Percentiles rank a stretch among this genome's conserved stretches.
These are phyloP conservation scores for Fusarium caatingaense DNA, from an alignment of 2,329 filamentous ascomycete genomes.

Conservation along the genomic window DNA sequence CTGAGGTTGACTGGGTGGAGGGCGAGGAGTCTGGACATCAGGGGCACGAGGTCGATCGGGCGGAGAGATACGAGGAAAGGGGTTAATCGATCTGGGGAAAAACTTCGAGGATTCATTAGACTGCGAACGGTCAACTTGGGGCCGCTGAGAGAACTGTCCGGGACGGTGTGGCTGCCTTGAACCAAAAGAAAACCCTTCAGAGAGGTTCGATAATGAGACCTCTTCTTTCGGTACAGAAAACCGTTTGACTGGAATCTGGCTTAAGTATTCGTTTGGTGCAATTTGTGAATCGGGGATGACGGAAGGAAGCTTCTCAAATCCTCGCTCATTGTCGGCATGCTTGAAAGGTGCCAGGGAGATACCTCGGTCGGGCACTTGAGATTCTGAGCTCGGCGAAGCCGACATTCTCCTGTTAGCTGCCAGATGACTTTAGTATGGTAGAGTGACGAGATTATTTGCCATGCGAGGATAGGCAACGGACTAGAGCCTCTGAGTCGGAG, in stretches of 20 bases:
- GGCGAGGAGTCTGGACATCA: neutral
- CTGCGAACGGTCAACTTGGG: slow-evolving; percentile 21
- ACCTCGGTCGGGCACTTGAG: neutral
- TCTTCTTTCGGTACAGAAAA: slow-evolving; percentile 34
- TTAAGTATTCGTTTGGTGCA: neutral
- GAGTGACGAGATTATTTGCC: neutral
- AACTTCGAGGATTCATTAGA: neutral
- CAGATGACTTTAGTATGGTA: neutral
- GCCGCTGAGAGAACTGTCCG: slow-evolving; percentile 39
- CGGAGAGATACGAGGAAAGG: neutral
- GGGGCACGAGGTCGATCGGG: neutral
- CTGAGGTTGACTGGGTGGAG: neutral
- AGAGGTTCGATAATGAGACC: slow-evolving; percentile 38
- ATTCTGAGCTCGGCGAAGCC: neutral
- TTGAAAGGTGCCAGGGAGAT: slow-evolving; percentile 19
- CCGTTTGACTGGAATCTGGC: slow-evolving; percentile 10
- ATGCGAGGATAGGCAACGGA: too few species aligned
- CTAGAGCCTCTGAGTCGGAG: too few species aligned
- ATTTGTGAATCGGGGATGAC: slow-evolving; percentile 25
- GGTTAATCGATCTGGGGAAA: neutral
- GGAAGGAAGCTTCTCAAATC: slow-evolving; percentile 16
- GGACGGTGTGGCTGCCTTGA: slow-evolving; percentile 35
- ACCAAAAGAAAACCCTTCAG: slow-evolving; percentile 41
- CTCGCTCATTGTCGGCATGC: slow-evolving; percentile 18
- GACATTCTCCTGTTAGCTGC: neutral